Conservation (phyloP, 306 rosid species). For the Corylus americana region DNA sequence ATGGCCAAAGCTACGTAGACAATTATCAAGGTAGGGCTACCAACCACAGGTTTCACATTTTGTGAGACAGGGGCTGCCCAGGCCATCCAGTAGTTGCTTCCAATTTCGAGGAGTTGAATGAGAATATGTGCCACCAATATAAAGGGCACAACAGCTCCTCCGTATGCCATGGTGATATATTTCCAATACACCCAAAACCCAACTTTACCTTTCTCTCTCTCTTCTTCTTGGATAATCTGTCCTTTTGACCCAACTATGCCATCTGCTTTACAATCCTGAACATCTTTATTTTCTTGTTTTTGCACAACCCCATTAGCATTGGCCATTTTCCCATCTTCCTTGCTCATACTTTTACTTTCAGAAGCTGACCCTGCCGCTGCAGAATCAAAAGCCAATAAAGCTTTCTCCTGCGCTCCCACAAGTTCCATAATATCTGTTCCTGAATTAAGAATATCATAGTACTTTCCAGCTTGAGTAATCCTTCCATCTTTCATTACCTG, state of each 20-base stretch:
- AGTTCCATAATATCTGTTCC: conserved; percentile 64
- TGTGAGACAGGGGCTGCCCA: conserved; percentile 64
- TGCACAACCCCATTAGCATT: conserved; percentile 9
- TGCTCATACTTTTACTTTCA: conserved; percentile 14
- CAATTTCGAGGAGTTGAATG: conserved; percentile 55
- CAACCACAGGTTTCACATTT: conserved; percentile 35
- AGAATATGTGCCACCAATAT: conserved; percentile 47
- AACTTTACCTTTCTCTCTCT: conserved; percentile 66
- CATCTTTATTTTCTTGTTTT: conserved; percentile 25
- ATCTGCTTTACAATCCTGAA: conserved; percentile 30
- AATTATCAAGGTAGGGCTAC: conserved; percentile 30
- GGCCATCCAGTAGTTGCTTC: conserved; percentile 79
- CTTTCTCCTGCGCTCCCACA: conserved; percentile 63
- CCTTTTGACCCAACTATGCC: conserved; percentile 33
- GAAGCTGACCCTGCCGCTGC: conserved; percentile 14
- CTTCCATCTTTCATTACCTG: conserved; percentile 73
- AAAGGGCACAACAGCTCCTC: conserved; percentile 65
- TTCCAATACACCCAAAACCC: conserved; percentile 57
- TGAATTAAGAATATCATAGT: conserved; percentile 44
- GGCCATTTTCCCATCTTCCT: conserved; percentile 17
- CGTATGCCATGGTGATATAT: conserved; percentile 50
- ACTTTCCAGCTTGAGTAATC: conserved; percentile 63
- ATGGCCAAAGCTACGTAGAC: conserved; percentile 50
- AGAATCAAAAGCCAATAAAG: conserved; percentile 48
- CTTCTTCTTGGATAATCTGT: conserved; percentile 78